A percentile compares a stretch with the other conserved stretches of the same genome.
phyloP scores from a whole-genome alignment of 139 green algal species.

The Zygnema circumcarinatum region DNA sequence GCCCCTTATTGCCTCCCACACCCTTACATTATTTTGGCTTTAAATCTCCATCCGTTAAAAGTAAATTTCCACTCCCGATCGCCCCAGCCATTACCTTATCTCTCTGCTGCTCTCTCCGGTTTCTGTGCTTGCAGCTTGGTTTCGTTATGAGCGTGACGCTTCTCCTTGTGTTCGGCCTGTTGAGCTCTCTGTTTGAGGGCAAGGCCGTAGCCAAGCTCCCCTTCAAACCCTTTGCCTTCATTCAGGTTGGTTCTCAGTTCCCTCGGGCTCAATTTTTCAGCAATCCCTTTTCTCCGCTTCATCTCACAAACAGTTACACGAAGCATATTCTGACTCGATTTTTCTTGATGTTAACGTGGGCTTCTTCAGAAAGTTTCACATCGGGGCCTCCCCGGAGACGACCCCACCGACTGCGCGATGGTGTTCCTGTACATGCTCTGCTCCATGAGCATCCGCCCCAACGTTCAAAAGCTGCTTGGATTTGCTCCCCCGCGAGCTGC shows the following conservation, averaged over 20 bases:
- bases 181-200: conserved; percentile 54
- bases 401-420: conserved; percentile 54
- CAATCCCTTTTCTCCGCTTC: neutral
- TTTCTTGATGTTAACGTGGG: no score
- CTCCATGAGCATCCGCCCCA: conserved; percentile 55
- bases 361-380: conserved; percentile 54
- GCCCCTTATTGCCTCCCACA: neutral
- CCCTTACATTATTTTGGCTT: neutral
- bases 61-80: neutral
- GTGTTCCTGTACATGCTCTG: conserved; percentile 60
- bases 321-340: no score
- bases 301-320: no score
- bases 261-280: neutral
- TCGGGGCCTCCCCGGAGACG: conserved; percentile 38
- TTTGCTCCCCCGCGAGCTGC: conserved; percentile 42
- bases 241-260: conserved; percentile 32
- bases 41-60: no score
- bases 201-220: conserved; percentile 52
- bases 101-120: neutral
- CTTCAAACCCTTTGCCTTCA: conserved; percentile 42
- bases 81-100: neutral
- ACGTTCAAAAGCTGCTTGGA: conserved; percentile 56
- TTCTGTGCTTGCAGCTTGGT: conserved; percentile 9
- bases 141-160: conserved; percentile 40
- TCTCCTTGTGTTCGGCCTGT: conserved; percentile 39